Evolutionary conservation across 2,329 filamentous ascomycete species (phyloP), one percentile per base, ranked within the genome.

Genomic region (Pseudogymnoascus sp.): DNA sequence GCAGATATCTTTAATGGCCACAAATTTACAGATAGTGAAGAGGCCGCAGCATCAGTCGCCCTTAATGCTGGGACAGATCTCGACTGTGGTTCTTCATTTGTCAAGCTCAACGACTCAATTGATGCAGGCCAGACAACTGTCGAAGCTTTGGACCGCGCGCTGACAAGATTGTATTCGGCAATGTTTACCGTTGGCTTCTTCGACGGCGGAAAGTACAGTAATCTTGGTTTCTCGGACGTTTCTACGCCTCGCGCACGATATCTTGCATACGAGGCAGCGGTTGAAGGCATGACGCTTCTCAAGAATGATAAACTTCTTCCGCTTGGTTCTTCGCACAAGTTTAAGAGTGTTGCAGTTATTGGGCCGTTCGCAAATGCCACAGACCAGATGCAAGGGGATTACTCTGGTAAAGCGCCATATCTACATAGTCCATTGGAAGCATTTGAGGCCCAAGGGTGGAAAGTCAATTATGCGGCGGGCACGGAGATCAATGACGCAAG

Each of bases 131-230:
- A 77, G 19, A 76, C 81, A 64, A 78, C 77, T 62, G 74, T 79
- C 62, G 72, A 77, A 0, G 75, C 77, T 13, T 69, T 85, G 4
- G 80, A 85, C 64, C 72, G 72, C 19, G 77, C 83, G 0, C 72
- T 86, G 0, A 75, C 75, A 6, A 78, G 84, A 4, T 76, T 81
- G 15, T 87, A 84, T 66, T 76, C 79, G 7, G 80, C 79, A 0
- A 77, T 88, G 5, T 77, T 86, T 13, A 77, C 78, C 2, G 75
- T 81, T 0, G 84, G 84, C 2, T 86, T 83, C 70, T 87, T 87
- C 65, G 82, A 87, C 67, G 75, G 76, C n/a, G 68, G 74, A 63
- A 75, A 74, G 15, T 87, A 84, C 72, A 77, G 82, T 4, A 75
- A 78, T 53, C 71, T 89, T 0, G 75, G 73, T 3, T 87, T 80